Conservation (phyloP, 352 stramenopile species). For the Phytopythium aichiense region DNA sequence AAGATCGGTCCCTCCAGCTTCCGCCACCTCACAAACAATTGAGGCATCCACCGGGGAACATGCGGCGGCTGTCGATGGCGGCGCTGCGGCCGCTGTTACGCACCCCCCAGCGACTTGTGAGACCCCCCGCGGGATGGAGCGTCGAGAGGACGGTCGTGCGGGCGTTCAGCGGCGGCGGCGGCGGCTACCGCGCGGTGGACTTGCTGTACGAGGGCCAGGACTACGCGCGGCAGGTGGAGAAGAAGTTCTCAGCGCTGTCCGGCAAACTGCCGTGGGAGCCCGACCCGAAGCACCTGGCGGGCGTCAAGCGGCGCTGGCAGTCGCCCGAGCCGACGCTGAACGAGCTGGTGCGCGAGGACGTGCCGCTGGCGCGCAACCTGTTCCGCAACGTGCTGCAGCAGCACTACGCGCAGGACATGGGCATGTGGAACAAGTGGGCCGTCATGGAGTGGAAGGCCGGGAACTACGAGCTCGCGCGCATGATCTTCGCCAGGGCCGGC, state of each 20-base stretch:
- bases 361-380: slow-evolving; percentile 59
- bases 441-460: slow-evolving; percentile 88
- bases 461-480: slow-evolving; percentile 76
- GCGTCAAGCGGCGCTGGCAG: slow-evolving; percentile 53
- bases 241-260: slow-evolving; percentile 73
- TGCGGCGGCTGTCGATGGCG: slow-evolving; percentile 13
- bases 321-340: slow-evolving; percentile 66
- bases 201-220: slow-evolving; percentile 73
- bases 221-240: slow-evolving; percentile 57
- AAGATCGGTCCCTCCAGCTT: background rate
- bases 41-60: background rate
- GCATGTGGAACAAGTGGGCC: slow-evolving; percentile 90
- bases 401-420: slow-evolving; percentile 80
- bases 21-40: slow-evolving; percentile 1
- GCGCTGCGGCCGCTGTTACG: background rate
- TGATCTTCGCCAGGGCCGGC: slow-evolving; percentile 81
- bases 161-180: slow-evolving; percentile 6
- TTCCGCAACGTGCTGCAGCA: slow-evolving; percentile 82
- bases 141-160: background rate
- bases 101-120: background rate
- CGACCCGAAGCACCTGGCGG: slow-evolving; percentile 46
- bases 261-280: slow-evolving; percentile 80
- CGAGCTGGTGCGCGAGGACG: slow-evolving; percentile 77
- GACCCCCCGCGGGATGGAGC: background rate
- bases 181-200: slow-evolving; percentile 25